Percentiles rank a stretch among this genome's conserved stretches.
These are phyloP conservation scores for Parmelia sp. DNA, from an alignment of 495 filamentous ascomycete species.

Conservation along the genomic window DNA sequence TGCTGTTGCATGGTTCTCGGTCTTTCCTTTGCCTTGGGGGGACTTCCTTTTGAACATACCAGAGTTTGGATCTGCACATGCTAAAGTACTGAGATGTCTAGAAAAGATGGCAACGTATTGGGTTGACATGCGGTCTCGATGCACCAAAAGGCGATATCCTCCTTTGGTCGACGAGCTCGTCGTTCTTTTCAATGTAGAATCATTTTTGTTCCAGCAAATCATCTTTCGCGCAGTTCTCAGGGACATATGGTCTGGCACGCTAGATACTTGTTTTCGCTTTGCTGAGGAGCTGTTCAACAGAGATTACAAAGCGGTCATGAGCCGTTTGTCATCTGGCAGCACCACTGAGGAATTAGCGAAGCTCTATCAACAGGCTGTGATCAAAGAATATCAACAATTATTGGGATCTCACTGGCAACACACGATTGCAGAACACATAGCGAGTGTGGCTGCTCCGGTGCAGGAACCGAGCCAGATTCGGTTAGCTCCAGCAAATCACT, in stretches of 20 bases:
- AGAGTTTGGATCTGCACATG: constrained; percentile 28
- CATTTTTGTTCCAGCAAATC: constrained; percentile 50
- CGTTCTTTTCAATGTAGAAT: constrained; percentile 42
- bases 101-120: constrained; percentile 33
- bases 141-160: constrained; percentile 42
- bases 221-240: constrained; percentile 52
- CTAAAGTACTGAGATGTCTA: constrained; percentile 34
- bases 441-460: not conserved
- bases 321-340: constrained; percentile 1
- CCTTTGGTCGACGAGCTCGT: constrained; percentile 56
- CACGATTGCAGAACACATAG: not conserved
- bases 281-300: constrained; percentile 24
- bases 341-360: not conserved
- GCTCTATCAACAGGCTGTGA: constrained; percentile 7
- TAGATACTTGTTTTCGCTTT: constrained; percentile 24
- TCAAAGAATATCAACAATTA: constrained; percentile 10
- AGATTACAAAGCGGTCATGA: constrained; percentile 21
- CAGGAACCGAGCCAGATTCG: not conserved
- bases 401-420: constrained; percentile 1
- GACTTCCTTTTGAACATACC: constrained; percentile 26
- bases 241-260: constrained; percentile 26
- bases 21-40: constrained; percentile 42
- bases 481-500: not conserved
- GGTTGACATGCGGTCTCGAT: constrained; percentile 30
- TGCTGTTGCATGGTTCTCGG: constrained; percentile 46